These are phyloP conservation scores for Allium cepa DNA, from an alignment of 106 monocot genomes.

Conservation along the genomic window DNA sequence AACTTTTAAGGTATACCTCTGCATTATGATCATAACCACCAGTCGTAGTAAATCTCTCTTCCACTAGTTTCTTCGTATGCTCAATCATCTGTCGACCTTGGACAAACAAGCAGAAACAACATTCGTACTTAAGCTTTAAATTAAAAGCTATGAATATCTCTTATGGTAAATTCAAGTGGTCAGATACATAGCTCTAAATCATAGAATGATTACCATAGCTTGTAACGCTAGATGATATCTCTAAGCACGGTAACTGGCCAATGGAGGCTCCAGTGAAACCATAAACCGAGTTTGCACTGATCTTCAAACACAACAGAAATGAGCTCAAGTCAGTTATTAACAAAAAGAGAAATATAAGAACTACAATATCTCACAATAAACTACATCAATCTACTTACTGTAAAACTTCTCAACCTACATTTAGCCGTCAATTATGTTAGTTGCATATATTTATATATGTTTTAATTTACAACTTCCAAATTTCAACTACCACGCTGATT, in stretches of 20 bases:
- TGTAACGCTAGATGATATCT: conserved; percentile 98
- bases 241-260: conserved; percentile 96
- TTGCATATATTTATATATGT: too few species aligned
- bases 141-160: too few species aligned
- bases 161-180: too few species aligned
- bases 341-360: background rate
- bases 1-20: conserved; percentile 38
- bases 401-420: too few species aligned
- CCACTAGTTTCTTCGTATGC: conserved; percentile 96
- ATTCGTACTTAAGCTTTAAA: background rate
- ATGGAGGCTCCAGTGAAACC: conserved; percentile 98
- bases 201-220: conserved; percentile 77
- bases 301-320: conserved; percentile 37
- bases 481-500: too few species aligned
- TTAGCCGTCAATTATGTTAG: too few species aligned
- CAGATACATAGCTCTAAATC: background rate
- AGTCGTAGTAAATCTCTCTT: conserved; percentile 80
- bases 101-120: conserved; percentile 7
- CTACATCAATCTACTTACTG: too few species aligned
- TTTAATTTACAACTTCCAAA: too few species aligned
- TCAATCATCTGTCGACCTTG: conserved; percentile 99
- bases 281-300: conserved; percentile 99
- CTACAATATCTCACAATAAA: too few species aligned
- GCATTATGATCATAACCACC: conserved; percentile 92
- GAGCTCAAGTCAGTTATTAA: background rate